Conservation (phyloP, 2,329 filamentous ascomycete genomes). For the Orbilia quercus region DNA sequence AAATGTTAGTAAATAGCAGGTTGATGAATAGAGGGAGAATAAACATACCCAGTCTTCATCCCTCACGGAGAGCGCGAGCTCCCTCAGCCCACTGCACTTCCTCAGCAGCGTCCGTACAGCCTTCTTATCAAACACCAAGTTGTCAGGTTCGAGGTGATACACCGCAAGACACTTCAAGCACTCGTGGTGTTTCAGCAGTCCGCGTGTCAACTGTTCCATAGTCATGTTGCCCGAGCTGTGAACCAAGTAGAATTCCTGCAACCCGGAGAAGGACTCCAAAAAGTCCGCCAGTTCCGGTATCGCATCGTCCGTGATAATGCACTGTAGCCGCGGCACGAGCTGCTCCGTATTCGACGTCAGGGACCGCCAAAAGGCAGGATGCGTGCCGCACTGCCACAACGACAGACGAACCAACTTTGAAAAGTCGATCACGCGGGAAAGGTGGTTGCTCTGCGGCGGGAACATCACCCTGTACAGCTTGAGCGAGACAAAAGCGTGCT, state of each 20-base stretch:
- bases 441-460: constrained; percentile 53
- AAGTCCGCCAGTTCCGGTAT: constrained; percentile 55
- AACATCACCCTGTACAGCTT: constrained; percentile 57
- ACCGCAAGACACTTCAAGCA: constrained; percentile 55
- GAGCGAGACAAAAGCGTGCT: constrained; percentile 54
- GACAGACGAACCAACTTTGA: constrained; percentile 52
- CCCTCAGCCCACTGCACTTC: constrained; percentile 47
- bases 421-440: constrained; percentile 53
- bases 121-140: constrained; percentile 53
- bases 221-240: constrained; percentile 56
- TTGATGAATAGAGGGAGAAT: no score
- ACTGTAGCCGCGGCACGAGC: constrained; percentile 50
- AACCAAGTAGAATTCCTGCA: constrained; percentile 55
- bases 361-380: constrained; percentile 53
- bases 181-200: constrained; percentile 51
- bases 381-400: constrained; percentile 53
- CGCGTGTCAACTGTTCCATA: constrained; percentile 50
- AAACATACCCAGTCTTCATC: constrained; percentile 56
- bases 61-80: constrained; percentile 50
- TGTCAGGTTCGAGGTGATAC: constrained; percentile 50
- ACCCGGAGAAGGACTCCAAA: constrained; percentile 48
- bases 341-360: constrained; percentile 51
- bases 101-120: constrained; percentile 42
- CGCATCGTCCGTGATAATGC: constrained; percentile 56
- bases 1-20: constrained; percentile 11